Base-by-base conservation (phyloP, 768 basidiomycete genomes). In the Lactarius akahatsu region DNA sequence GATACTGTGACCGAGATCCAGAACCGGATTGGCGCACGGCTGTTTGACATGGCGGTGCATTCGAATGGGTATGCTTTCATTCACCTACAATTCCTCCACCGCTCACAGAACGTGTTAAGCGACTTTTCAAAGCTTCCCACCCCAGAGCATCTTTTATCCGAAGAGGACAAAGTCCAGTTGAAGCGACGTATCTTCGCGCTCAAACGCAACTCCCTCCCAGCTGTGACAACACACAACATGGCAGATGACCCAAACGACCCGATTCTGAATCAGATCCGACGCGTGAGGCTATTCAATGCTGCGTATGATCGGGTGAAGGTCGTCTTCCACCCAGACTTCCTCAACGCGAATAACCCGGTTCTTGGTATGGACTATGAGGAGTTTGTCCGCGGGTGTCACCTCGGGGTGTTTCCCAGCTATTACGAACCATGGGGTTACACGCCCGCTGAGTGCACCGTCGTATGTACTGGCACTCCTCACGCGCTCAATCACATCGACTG, bases 181-280 rank as follows among this genome's bases (percentile, higher is more conserved):
- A 99, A 99, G 78, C 88, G 97, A 4, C 89, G 97, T 64, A 96
- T 96, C 68, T 96, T 97, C 74, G 97, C 97, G 7, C 85, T 99
- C 65, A 96, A 94, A 78, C 87, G 97, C 69, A 92, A 92, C 79
- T 87, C 92, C 13, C 85, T 95, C n/a, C 97, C 97, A 0, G 93
- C 97, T 1, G 85, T 99, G 52, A 90, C 90, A n/a, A 99, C 97
- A 18, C 97, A 99, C 80, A 99, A 99, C 79, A 98, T 98, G 97
- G 86, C 84, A 28, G 96, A 98, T 74, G 96, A 98, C 75, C 79
- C 85, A 38, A 89, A 78, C 72, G 97, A 99, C 74, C 97, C 97
- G 7, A 92, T 99, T 70, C 78, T 99, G 57, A 97, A 89, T 78
- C 96, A 98, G 74, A 91, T 99, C 69, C 88, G 97, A 20, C 86